Conservation (phyloP, 345 rosid species). For the Eucalyptus guilfoylei region DNA sequence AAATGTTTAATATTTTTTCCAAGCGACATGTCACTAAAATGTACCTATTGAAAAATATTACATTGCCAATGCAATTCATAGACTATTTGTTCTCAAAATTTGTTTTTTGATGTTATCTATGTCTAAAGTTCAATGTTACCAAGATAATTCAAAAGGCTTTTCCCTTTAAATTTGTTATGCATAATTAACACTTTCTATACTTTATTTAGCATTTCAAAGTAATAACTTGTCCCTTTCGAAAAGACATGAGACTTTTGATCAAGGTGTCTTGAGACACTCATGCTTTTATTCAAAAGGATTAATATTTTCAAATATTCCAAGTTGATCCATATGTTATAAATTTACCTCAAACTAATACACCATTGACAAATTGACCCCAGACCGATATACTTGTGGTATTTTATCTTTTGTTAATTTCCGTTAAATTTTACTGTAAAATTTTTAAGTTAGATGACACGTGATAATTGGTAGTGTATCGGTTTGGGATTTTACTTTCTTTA, state of each 20-base stretch:
- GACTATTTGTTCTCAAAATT: not conserved
- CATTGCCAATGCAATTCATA: not conserved
- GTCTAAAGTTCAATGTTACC: not conserved
- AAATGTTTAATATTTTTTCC: not conserved
- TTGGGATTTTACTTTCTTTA: rapidly evolving
- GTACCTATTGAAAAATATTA: not conserved
- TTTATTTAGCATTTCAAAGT: not conserved
- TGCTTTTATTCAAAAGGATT: not conserved
- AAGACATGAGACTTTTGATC: not conserved
- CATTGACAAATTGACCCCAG: rapidly evolving
- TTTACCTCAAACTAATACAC: rapidly evolving
- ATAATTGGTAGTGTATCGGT: rapidly evolving
- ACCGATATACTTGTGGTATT: rapidly evolving
- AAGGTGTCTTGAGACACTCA: not conserved
- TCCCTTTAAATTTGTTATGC: not conserved
- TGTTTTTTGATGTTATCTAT: not conserved
- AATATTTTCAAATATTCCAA: rapidly evolving
- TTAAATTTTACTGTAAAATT: no score
- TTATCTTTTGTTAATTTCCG: rapidly evolving
- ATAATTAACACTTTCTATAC: not conserved
- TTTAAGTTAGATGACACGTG: rapidly evolving
- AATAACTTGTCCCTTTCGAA: not conserved
- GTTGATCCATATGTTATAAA: rapidly evolving
- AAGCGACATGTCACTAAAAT: not conserved
- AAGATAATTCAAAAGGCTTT: not conserved